Evolutionary conservation across 2,329 filamentous ascomycete species (phyloP).

Genomic region (Neoscytalidium dimidiatum): DNA sequence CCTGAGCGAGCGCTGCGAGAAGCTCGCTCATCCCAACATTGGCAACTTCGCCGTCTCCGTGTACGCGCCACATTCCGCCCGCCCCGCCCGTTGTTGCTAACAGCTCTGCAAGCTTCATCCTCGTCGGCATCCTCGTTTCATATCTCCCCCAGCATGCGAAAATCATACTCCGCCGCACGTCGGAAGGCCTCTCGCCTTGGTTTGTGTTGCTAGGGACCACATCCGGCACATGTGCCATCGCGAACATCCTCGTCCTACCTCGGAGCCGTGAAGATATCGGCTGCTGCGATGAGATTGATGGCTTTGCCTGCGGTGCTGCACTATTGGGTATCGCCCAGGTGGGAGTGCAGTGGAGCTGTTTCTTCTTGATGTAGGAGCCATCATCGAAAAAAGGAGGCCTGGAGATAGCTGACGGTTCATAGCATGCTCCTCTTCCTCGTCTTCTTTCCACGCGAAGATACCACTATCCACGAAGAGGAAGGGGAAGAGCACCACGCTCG

Average conservation of each 20-base stretch:
- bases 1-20: conserved; percentile 44
- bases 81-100: conserved; percentile 11
- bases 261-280: conserved; percentile 78
- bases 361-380: conserved; percentile 77
- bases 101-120: conserved; percentile 60
- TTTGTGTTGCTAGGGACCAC: conserved; percentile 94
- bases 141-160: conserved; percentile 94
- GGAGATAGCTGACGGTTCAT: background rate
- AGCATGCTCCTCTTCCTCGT: conserved; percentile 92
- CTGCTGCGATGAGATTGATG: conserved; percentile 81
- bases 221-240: conserved; percentile 83
- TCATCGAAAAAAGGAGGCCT: background rate
- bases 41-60: conserved; percentile 57
- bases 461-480: conserved; percentile 20
- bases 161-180: conserved; percentile 81
- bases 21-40: conserved; percentile 53
- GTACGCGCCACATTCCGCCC: conserved; percentile 37
- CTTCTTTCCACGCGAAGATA: conserved; percentile 68
- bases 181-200: conserved; percentile 92
- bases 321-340: conserved; percentile 89
- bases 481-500: conserved; percentile 36
- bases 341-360: conserved; percentile 88
- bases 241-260: conserved; percentile 89
- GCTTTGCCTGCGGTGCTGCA: conserved; percentile 81
- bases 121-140: conserved; percentile 85